A percentile compares a stretch with the other conserved stretches of the same genome.
phyloP scores from a whole-genome alignment of 169 alveolate genomes.

The Plasmodium coatneyi region DNA sequence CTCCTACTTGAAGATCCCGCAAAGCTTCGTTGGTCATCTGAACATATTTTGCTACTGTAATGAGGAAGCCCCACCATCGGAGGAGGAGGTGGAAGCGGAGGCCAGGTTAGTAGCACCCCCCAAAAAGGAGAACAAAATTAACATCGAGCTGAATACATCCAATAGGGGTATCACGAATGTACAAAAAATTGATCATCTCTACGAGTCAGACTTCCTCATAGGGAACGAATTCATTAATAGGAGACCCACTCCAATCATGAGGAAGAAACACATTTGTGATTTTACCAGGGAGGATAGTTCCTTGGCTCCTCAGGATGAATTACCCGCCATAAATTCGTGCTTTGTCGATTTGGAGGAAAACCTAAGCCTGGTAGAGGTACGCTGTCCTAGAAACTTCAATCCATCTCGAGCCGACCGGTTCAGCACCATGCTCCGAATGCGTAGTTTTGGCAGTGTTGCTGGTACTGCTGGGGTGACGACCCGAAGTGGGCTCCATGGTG shows the following conservation, averaged over 20 bases:
- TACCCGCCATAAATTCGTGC: slow-evolving; percentile 13
- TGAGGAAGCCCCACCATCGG: neutral
- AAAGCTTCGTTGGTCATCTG: neutral
- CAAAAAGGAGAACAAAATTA: slow-evolving; percentile 24
- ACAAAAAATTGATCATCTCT: neutral
- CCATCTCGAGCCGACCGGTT: neutral
- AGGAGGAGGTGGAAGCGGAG: neutral
- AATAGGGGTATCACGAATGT: slow-evolving; percentile 2
- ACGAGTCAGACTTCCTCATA: slow-evolving; percentile 13
- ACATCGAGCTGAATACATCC: slow-evolving; percentile 31
- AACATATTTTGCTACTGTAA: slow-evolving; percentile 48
- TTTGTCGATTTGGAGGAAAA: slow-evolving; percentile 31
- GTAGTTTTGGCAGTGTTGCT: neutral
- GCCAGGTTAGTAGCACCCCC: neutral
- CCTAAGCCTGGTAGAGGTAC: slow-evolving; percentile 19
- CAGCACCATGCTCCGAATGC: neutral
- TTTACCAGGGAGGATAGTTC: slow-evolving; percentile 39
- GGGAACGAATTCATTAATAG: slow-evolving; percentile 2
- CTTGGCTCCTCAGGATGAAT: neutral
- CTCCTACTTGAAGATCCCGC: slow-evolving; percentile 64
- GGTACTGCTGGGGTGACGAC: neutral
- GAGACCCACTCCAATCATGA: neutral
- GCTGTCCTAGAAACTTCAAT: slow-evolving; percentile 29
- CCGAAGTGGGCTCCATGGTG: neutral
- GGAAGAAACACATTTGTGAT: slow-evolving; percentile 58